Evolutionary conservation across 768 basidiomycete genomes (phyloP).

Genomic region (Tricholoma sp.): DNA sequence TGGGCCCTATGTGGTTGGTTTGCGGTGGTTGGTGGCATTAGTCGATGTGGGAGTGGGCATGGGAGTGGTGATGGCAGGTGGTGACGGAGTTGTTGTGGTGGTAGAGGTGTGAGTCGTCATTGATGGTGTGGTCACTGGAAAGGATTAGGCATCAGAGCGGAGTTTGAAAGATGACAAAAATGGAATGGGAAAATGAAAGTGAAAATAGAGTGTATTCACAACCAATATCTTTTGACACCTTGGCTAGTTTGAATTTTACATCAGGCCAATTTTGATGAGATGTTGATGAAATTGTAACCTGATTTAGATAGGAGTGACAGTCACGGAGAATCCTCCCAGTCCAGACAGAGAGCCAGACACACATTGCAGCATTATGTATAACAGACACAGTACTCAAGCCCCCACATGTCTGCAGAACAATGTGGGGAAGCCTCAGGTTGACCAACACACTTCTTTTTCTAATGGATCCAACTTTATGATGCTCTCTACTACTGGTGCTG

Average conservation of each 20-base stretch:
- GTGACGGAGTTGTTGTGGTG: too few species aligned
- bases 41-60: too few species aligned
- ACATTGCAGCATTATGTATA: background rate
- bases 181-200: too few species aligned
- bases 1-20: too few species aligned
- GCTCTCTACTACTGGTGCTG: background rate
- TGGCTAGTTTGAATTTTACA: background rate
- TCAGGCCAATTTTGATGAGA: background rate
- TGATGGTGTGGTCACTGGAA: too few species aligned
- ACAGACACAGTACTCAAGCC: background rate
- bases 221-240: background rate
- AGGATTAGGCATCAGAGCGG: too few species aligned
- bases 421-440: conserved; percentile 7
- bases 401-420: conserved; percentile 3
- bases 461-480: background rate
- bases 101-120: too few species aligned
- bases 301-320: background rate
- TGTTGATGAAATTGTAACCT: background rate
- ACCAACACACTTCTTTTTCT: background rate
- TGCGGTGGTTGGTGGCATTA: too few species aligned
- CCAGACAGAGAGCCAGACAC: background rate
- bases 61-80: too few species aligned
- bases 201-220: background rate
- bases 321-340: background rate
- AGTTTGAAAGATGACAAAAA: too few species aligned